Evolutionary conservation across 1,139 yeast genomes (phyloP).

Genomic region (Sugiyamaella novakii): DNA sequence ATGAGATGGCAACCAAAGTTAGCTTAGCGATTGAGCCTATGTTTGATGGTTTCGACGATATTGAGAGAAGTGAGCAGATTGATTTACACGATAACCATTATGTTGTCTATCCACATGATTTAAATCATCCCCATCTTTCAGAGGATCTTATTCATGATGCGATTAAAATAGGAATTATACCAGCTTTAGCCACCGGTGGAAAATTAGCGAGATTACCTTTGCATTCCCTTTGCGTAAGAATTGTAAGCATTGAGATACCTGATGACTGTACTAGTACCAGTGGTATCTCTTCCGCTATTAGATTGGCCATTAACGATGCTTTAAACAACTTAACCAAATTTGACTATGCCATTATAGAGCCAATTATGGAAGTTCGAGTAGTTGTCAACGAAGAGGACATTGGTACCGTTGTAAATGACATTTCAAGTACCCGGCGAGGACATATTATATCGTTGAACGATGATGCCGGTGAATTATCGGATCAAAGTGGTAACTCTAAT

Average conservation of each 20-base stretch:
- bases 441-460: constrained; percentile 53
- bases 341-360: constrained; percentile 69
- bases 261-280: constrained; percentile 50
- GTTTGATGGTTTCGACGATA: constrained; percentile 45
- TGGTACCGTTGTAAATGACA: constrained; percentile 84
- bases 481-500: constrained; percentile 10
- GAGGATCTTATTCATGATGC: constrained; percentile 38
- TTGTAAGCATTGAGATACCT: constrained; percentile 58
- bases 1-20: constrained; percentile 35
- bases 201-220: constrained; percentile 62
- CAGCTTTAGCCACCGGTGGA: constrained; percentile 81
- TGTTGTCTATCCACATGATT: constrained; percentile 41
- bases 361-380: constrained; percentile 79
- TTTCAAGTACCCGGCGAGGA: constrained; percentile 70
- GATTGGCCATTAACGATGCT: constrained; percentile 50
- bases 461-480: constrained; percentile 23
- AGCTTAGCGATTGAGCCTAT: constrained; percentile 57
- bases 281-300: constrained; percentile 49
- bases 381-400: constrained; percentile 68
- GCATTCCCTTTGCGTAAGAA: constrained; percentile 59
- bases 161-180: constrained; percentile 49
- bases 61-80: constrained; percentile 28
- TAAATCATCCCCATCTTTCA: constrained; percentile 21
- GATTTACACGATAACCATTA: constrained; percentile 43
- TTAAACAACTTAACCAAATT: constrained; percentile 36